These are phyloP conservation scores for Phalaenopsis hybrid DNA, from an alignment of 116 monocot species.

Conservation along the genomic window DNA sequence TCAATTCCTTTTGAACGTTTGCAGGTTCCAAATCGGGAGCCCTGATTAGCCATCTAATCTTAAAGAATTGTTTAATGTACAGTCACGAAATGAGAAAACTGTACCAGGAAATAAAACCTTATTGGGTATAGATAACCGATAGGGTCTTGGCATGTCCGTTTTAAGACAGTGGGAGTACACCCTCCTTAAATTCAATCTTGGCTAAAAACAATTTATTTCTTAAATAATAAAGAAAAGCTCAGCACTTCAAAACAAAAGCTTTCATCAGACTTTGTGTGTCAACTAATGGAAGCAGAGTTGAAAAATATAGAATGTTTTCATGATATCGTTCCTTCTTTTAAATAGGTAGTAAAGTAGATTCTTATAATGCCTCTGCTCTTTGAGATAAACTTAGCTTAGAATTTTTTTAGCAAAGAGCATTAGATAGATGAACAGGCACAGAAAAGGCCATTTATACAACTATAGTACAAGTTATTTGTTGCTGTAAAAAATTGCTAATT, in stretches of 20 bases:
- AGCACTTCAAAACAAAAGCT: neutral
- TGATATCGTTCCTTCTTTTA: neutral
- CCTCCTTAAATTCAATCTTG: neutral
- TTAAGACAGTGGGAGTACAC: neutral
- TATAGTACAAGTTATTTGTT: neutral
- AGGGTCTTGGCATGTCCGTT: neutral
- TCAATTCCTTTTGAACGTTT: neutral
- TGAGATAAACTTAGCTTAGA: neutral
- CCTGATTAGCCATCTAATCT: neutral
- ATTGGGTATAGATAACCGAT: neutral
- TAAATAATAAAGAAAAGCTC: neutral
- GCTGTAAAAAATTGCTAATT: neutral
- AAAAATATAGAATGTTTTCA: neutral
- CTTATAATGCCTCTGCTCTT: neutral
- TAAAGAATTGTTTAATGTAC: neutral
- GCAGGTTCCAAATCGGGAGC: neutral
- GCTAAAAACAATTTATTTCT: neutral
- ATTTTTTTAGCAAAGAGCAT: neutral
- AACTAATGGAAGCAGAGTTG: neutral
- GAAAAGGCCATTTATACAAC: neutral
- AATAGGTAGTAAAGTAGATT: neutral
- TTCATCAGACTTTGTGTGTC: neutral
- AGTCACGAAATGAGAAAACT: neutral
- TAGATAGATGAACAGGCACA: neutral
- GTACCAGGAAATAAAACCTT: neutral